Base-by-base conservation (phyloP, 306 rosid species). In the Ormosia semicastrata region DNA sequence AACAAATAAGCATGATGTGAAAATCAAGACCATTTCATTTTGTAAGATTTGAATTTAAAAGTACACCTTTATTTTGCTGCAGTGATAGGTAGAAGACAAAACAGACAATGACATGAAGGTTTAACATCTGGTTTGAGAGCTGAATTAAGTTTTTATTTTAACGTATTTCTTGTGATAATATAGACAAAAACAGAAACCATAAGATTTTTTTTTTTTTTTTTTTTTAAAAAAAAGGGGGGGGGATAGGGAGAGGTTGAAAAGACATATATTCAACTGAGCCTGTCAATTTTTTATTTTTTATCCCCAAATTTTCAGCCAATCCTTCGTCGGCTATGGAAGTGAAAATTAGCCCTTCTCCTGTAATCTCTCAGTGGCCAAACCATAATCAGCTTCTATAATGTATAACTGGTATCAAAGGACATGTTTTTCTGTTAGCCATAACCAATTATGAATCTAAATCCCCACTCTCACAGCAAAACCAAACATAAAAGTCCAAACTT, bases 41-140 rank as follows among this genome's bases (percentile, higher is more conserved):
- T 14, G 70, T 44, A 33, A 49, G 37, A 59, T 76, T 32, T 2
- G 14, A 81, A 71, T 59, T 76, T 49, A 6, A 65, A 86, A 57
- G 40, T 1, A 41, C 12, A 53, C 36, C 64, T 43, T 63, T 32
- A 43, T 47, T 67, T 70, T 73, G 77, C 49, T 59, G 39, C 56
- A 78, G 69, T 15, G 7, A 66, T n/a, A 3, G 66, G 58, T 60
- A 47, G 68, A 43, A 24, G 50, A 62, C 15, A 58, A 68, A 67
- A 15, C 75, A 40, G 62, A 58, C 3, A 57, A 46, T 57, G 76
- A 65, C 77, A 76, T 0, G 10, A 63, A 41, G 69, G 11, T 39
- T 62, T 29, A 73, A 71, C 76, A 63, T 56, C 13, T 24, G 62
- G 54, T 49, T 37, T 70, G 36, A 50, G 50, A 81, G 72, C 34